Base-by-base conservation (phyloP, 2,329 filamentous ascomycete species). In the Penicillium sp. region DNA sequence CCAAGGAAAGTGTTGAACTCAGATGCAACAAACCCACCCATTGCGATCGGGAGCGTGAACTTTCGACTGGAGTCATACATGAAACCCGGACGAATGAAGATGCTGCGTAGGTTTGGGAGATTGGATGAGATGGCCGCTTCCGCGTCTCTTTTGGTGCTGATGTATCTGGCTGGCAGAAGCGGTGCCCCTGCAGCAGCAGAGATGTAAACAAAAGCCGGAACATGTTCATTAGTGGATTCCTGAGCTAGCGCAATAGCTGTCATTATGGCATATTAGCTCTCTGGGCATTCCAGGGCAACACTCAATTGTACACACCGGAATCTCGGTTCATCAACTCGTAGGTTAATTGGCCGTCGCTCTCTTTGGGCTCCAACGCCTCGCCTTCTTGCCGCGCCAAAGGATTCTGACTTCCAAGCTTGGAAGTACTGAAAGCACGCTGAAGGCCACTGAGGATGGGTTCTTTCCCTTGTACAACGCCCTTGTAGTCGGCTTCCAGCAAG, bases 261-360 rank as follows among this genome's bases (percentile, higher is more conserved):
- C 55, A 45, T 32, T 45, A 47, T 10, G 29, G 36, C 39, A 36
- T 52, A 50, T 55, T 44, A 59, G 53, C 53, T 45, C 29, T 45
- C 40, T 32, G 22, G 45, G 45, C 40, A 22, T 34, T 38, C 14
- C 32, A n/a, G 24, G 9, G 22, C 39, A 38, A 27, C n/a, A 29
- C 27, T 14, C 29, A n/a, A 22, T 21, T 45, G 29, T 46, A 67
- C 69, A 31, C 67, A 83, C 81, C 81, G 41, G 82, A 82, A 76
- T 97, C 93, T 53, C 94, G 84, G 77, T 99, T 99, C 91, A 99
- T 97, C 56, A 92, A 81, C 78, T 97, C 94, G 77, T 99, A 99
- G 16, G 93, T 97, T 66, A 96, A 80, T 75, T 94, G 89, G 24
- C 87, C 86, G 63, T 86, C 85, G 43, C 79, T 82, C 71, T 89